A percentile compares a stretch with the other conserved stretches of the same genome.
Conservation (phyloP, 306 rosid species). For the Styphnolobium japonicum region DNA sequence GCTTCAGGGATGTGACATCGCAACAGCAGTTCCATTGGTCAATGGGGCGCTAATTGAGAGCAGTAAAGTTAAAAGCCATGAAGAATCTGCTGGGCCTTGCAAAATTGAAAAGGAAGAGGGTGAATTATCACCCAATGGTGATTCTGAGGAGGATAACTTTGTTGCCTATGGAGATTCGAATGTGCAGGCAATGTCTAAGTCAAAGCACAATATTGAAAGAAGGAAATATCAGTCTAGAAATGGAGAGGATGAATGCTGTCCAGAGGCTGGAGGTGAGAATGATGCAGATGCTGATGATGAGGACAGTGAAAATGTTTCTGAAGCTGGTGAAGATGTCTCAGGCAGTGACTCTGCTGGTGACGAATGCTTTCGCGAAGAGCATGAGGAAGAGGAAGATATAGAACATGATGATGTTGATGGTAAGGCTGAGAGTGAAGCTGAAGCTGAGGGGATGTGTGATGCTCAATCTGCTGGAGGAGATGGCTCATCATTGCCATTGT, state of each 20-base stretch:
- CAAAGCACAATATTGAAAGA: slow-evolving; percentile 45
- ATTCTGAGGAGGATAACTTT: slow-evolving; percentile 84
- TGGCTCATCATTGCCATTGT: slow-evolving; percentile 52
- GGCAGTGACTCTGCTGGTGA: slow-evolving; percentile 95
- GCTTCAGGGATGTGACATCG: slow-evolving; percentile 56
- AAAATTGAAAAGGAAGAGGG: slow-evolving; percentile 96
- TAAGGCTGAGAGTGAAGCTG: slow-evolving; percentile 99
- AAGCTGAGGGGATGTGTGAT: slow-evolving; percentile 81
- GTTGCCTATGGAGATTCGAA: slow-evolving; percentile 55
- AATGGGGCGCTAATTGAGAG: slow-evolving; percentile 56
- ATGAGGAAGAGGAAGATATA: slow-evolving; percentile 73
- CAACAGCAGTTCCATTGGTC: slow-evolving; percentile 38
- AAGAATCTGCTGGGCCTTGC: slow-evolving; percentile 59
- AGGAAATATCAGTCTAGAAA: slow-evolving; percentile 56
- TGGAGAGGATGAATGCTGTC: slow-evolving; percentile 50
- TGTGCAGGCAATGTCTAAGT: slow-evolving; percentile 38
- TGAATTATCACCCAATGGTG: slow-evolving; percentile 87
- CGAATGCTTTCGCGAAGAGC: slow-evolving; percentile 83
- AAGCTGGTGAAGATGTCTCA: slow-evolving; percentile 85
- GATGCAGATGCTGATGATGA: slow-evolving; percentile 95
- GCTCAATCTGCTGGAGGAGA: slow-evolving; percentile 68
- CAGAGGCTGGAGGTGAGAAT: slow-evolving; percentile 65
- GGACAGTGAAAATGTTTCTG: slow-evolving; percentile 90
- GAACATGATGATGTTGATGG: slow-evolving; percentile 74
- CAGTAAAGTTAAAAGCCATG: slow-evolving; percentile 48